Conservation (phyloP, 2,329 filamentous ascomycete species). For the Xylaria sp. region DNA sequence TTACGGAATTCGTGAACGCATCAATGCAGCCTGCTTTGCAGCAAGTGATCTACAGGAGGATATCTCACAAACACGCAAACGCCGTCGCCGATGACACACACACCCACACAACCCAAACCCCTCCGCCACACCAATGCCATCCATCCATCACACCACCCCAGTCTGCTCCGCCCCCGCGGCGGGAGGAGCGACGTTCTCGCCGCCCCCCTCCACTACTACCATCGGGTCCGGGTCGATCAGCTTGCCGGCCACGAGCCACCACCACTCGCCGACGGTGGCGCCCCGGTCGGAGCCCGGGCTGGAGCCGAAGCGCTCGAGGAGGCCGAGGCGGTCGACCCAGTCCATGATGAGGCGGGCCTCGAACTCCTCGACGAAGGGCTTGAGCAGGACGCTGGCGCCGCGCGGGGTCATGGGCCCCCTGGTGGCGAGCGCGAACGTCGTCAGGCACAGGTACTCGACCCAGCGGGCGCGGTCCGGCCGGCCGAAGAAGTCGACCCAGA, state of each 20-base stretch:
- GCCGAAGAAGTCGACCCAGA: conserved; percentile 74
- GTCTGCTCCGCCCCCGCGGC: not conserved
- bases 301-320: conserved; percentile 48
- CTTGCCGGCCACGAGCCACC: conserved; percentile 63
- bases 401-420: conserved; percentile 59
- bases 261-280: conserved; percentile 62
- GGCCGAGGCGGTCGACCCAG: conserved; percentile 60
- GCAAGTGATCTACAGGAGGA: no score
- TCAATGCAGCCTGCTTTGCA: no score
- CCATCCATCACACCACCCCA: not conserved
- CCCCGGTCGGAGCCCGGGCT: conserved; percentile 45
- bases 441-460: conserved; percentile 63
- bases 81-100: no score
- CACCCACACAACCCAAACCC: no score
- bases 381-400: conserved; percentile 58
- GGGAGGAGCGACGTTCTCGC: not conserved
- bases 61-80: no score
- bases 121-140: no score
- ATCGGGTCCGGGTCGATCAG: conserved; percentile 28
- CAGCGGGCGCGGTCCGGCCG: conserved; percentile 62
- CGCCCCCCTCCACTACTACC: no score
- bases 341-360: conserved; percentile 61
- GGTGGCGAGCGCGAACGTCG: conserved; percentile 65
- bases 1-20: no score
- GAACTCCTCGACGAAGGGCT: conserved; percentile 62